Percentiles rank a stretch among this genome's conserved stretches.
Conservation (phyloP, 768 basidiomycete genomes). For the Ramaria rubella region DNA sequence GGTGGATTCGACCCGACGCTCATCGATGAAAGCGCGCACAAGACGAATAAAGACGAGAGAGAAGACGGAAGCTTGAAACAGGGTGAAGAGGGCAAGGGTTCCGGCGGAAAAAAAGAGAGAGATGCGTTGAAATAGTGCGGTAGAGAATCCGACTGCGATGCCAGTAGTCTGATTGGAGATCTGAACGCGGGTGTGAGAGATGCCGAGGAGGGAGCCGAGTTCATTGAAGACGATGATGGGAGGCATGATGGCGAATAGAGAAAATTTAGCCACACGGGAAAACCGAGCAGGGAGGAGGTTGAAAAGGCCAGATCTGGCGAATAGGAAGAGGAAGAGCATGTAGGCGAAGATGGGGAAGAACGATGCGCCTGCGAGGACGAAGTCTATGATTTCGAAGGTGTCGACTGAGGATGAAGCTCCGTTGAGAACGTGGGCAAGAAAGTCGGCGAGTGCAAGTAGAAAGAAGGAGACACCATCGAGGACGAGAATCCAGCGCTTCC, state of each 20-base stretch:
- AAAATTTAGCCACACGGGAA: constrained; percentile 36
- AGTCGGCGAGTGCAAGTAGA: constrained; percentile 50
- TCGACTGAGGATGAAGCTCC: constrained; percentile 39
- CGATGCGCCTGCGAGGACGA: constrained; percentile 52
- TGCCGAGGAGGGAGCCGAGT: constrained; percentile 58
- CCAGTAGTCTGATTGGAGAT: constrained; percentile 2
- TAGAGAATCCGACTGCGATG: constrained; percentile 38
- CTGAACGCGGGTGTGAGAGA: constrained; percentile 28
- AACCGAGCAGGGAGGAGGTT: constrained; percentile 45
- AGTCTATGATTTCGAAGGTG: constrained; percentile 50
- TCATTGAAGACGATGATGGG: constrained; percentile 49
- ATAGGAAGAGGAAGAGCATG: constrained; percentile 53
- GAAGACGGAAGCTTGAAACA: constrained; percentile 54
- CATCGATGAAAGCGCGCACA: constrained; percentile 40
- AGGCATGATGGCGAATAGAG: constrained; percentile 50
- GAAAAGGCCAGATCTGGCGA: constrained; percentile 46
- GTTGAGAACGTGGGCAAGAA: constrained; percentile 51
- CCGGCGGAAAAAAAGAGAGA: constrained; percentile 56
- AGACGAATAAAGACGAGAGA: constrained; percentile 55
- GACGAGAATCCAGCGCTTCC: constrained; percentile 52
- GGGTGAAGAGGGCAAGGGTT: constrained; percentile 52
- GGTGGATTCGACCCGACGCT: constrained; percentile 44
- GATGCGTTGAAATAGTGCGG: constrained; percentile 28
- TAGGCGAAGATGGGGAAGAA: constrained; percentile 62
- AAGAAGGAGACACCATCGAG: constrained; percentile 60